Conservation (phyloP, 306 rosid genomes). For the Castanopsis chinensis region DNA sequence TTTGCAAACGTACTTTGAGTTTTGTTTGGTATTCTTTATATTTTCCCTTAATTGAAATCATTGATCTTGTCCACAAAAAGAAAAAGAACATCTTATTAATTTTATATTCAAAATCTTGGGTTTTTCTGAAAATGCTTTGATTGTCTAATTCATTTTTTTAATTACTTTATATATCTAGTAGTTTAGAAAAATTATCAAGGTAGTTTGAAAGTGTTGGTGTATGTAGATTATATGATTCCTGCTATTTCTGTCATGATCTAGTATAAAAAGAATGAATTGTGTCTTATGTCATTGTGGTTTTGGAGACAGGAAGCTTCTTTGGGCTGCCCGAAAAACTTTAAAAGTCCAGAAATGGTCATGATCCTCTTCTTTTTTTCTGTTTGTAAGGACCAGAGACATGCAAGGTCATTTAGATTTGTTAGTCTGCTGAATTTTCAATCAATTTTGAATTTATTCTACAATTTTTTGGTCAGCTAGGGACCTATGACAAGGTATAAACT, state of each 20-base stretch:
- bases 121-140: not conserved
- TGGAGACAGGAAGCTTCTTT: not conserved
- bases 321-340: not conserved
- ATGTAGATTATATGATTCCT: not conserved
- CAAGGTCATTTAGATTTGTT: not conserved
- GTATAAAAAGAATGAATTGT: not conserved
- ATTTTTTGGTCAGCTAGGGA: not conserved
- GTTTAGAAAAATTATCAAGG: not conserved
- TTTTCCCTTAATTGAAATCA: conserved; percentile 8
- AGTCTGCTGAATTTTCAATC: not conserved
- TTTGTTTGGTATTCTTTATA: not conserved
- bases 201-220: not conserved
- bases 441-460: not conserved
- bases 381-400: not conserved
- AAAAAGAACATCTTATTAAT: not conserved
- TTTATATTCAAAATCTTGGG: not conserved
- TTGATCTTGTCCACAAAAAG: not conserved
- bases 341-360: not conserved
- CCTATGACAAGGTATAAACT: not conserved
- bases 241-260: not conserved
- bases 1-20: not conserved
- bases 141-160: not conserved
- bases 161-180: not conserved
- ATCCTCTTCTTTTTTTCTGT: not conserved
- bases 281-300: not conserved